phyloP scores from a whole-genome alignment of 2,329 filamentous ascomycete species.

The Ascocoryne sarcoides region DNA sequence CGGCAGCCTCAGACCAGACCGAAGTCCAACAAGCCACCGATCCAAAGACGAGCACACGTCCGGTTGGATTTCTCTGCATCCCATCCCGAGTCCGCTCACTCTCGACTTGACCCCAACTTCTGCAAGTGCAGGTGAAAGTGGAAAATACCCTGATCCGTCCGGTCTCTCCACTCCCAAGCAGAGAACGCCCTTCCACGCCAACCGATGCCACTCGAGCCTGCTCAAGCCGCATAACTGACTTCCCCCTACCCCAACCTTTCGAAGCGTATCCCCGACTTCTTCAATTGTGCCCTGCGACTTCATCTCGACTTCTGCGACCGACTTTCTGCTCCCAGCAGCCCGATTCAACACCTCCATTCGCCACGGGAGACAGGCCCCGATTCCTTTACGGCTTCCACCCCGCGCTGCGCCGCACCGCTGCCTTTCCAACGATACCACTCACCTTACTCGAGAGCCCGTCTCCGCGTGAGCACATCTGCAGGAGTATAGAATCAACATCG shows the following conservation, averaged over 20 bases:
- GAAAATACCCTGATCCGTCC: background rate
- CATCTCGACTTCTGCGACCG: background rate
- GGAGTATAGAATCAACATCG: background rate
- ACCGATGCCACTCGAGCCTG: background rate
- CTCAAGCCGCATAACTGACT: background rate
- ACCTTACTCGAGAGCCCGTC: background rate
- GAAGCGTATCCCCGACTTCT: background rate
- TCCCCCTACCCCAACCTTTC: background rate
- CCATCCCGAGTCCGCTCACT: background rate
- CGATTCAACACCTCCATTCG: background rate
- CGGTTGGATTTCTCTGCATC: background rate
- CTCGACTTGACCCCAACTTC: background rate
- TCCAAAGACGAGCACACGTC: background rate
- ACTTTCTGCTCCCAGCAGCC: background rate
- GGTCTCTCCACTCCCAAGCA: background rate
- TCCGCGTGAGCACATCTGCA: constrained; percentile 3
- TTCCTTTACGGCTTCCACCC: constrained; percentile 8
- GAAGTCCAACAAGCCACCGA: background rate
- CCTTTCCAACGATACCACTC: background rate
- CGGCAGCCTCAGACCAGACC: background rate
- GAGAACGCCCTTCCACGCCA: background rate
- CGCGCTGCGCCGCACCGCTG: constrained; percentile 10
- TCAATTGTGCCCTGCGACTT: background rate
- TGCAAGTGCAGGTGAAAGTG: background rate
- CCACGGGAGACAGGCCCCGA: constrained; percentile 7